Percentiles rank a stretch among this genome's conserved stretches.
These are phyloP conservation scores for Heimioporus retisporus DNA, from an alignment of 1,284 basidiomycete genomes.

Conservation along the genomic window DNA sequence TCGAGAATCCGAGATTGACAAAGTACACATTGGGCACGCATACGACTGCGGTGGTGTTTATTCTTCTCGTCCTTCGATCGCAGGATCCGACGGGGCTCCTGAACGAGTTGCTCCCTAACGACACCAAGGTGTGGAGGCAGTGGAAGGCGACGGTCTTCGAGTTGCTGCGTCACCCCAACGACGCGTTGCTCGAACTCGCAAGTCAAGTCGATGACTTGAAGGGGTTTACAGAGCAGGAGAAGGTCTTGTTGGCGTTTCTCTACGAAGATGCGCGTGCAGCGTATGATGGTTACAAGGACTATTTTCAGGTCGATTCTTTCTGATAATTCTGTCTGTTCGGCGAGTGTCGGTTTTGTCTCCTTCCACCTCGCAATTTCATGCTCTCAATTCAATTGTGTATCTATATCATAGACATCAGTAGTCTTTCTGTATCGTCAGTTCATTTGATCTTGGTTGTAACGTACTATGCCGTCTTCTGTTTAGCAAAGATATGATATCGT, in stretches of 20 bases:
- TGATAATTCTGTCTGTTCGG: too few relatives aligned
- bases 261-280: conserved; percentile 31
- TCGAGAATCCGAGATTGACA: conserved; percentile 21
- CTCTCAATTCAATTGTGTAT: too few relatives aligned
- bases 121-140: conserved; percentile 34
- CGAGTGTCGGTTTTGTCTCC: too few relatives aligned
- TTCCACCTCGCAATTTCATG: too few relatives aligned
- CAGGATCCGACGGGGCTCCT: conserved; percentile 29
- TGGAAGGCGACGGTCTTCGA: conserved; percentile 32
- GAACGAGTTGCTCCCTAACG: too few relatives aligned
- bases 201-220: conserved; percentile 8
- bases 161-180: conserved; percentile 8
- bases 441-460: too few relatives aligned
- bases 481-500: too few relatives aligned
- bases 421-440: too few relatives aligned
- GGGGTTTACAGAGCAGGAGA: conserved; percentile 21
- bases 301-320: too few relatives aligned
- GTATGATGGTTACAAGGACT: conserved; percentile 23
- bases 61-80: conserved; percentile 29
- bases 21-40: conserved; percentile 37
- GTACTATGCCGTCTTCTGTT: too few relatives aligned
- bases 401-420: too few relatives aligned
- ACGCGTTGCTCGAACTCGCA: conserved; percentile 12
- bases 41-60: conserved; percentile 39
- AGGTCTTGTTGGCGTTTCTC: conserved; percentile 25